A percentile compares a stretch with the other conserved stretches of the same genome.
phyloP scores from a whole-genome alignment of 2,329 filamentous ascomycete genomes.

The Fonsecaea multimorphosa region DNA sequence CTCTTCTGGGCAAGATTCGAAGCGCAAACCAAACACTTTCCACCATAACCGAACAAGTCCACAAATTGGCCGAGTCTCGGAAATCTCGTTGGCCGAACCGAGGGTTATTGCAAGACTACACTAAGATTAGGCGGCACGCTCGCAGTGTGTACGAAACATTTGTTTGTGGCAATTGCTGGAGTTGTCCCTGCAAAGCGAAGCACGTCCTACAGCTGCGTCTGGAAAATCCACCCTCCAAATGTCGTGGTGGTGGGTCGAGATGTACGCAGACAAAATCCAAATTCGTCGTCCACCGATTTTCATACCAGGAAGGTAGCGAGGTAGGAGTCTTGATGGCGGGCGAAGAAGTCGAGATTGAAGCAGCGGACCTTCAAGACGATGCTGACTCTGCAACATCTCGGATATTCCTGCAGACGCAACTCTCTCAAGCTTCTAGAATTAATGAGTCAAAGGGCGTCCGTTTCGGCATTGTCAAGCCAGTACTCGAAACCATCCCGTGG shows the following conservation, averaged over 20 bases:
- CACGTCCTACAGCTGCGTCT: conserved; percentile 5
- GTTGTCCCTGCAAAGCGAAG: neutral
- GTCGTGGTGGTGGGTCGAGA: neutral
- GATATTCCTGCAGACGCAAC: neutral
- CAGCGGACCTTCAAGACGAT: neutral
- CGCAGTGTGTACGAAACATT: conserved; percentile 6
- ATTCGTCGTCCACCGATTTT: neutral
- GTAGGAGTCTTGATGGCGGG: neutral
- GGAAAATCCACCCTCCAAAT: neutral
- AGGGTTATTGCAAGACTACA: conserved; percentile 5
- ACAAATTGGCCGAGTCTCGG: neutral
- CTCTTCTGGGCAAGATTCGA: neutral
- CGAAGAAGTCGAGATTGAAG: neutral
- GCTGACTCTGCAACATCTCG: neutral
- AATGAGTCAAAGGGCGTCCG: neutral
- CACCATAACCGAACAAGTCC: conserved; percentile 13
- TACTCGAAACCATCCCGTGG: neutral
- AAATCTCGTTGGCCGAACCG: neutral
- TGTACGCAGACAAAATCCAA: neutral
- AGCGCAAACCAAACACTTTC: neutral
- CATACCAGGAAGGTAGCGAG: neutral
- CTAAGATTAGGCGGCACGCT: conserved; percentile 1
- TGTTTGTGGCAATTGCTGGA: conserved; percentile 11
- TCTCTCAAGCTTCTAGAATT: neutral
- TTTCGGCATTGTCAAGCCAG: neutral